These are phyloP conservation scores for Coemansia sp. DNA, from an alignment of 192 early-diverging fungal species.

Conservation along the genomic window DNA sequence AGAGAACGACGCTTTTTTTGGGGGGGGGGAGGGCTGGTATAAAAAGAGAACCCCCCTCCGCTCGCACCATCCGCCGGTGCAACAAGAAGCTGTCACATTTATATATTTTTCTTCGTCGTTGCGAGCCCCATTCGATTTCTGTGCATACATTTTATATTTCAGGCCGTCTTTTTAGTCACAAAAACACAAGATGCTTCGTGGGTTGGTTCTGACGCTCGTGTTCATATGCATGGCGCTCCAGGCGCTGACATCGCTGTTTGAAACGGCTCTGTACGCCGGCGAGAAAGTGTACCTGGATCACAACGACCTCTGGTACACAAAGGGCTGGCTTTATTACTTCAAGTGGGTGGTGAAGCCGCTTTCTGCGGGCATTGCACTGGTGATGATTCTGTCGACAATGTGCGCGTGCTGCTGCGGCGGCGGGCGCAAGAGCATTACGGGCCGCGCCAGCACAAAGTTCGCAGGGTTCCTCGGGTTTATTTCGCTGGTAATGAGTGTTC, in stretches of 20 bases:
- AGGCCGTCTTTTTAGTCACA: background rate
- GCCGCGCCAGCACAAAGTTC: constrained; percentile 25
- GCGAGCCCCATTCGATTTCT: background rate
- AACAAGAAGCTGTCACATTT: background rate
- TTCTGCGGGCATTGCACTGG: constrained; percentile 37
- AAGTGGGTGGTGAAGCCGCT: constrained; percentile 56
- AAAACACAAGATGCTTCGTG: constrained; percentile 23
- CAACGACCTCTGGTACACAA: constrained; percentile 46
- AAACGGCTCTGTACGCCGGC: constrained; percentile 50
- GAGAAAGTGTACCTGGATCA: constrained; percentile 49
- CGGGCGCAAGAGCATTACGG: constrained; percentile 10
- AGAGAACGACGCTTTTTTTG: background rate
- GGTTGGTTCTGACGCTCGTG: constrained; percentile 33
- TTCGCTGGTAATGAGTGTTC: constrained; percentile 42
- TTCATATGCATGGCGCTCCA: constrained; percentile 33
- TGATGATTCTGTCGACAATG: constrained; percentile 32
- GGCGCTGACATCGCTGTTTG: constrained; percentile 40
- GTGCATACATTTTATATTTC: background rate
- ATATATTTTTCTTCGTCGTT: background rate
- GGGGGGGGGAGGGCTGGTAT: background rate
- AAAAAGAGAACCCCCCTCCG: background rate
- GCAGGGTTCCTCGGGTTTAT: constrained; percentile 32
- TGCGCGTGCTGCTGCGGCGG: constrained; percentile 56
- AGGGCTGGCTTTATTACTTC: constrained; percentile 56
- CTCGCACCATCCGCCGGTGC: background rate